phyloP scores from a whole-genome alignment of 345 rosid species.

The Iberis pinnata region DNA sequence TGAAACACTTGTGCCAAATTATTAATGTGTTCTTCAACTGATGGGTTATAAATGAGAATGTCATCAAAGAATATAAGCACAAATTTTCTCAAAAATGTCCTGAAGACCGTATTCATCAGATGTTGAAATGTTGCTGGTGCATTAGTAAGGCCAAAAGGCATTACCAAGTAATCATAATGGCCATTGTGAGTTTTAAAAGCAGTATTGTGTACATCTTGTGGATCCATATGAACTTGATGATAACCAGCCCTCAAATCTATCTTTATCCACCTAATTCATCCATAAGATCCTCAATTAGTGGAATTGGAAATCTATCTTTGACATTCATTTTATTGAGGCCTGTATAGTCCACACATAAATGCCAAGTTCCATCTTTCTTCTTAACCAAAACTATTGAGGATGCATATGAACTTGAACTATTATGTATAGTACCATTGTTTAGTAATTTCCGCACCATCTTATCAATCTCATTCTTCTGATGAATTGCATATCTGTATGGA shows the following conservation, averaged over 20 bases:
- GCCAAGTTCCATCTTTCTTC: neutral
- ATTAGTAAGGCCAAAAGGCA: neutral
- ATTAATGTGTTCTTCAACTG: accelerated
- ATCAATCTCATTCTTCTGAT: neutral
- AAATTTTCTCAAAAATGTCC: neutral
- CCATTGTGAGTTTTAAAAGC: neutral
- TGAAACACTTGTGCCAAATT: neutral
- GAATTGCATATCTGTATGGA: neutral
- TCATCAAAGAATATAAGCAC: neutral
- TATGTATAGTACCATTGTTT: neutral
- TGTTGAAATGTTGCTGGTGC: neutral
- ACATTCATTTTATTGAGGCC: neutral
- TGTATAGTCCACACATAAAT: neutral
- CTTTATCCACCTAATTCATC: neutral
- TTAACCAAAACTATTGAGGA: neutral
- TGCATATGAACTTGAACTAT: neutral
- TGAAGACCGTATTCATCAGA: neutral
- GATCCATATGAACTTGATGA: neutral
- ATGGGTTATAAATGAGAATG: neutral
- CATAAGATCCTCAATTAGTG: neutral
- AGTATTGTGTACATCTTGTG: accelerated
- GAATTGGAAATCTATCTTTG: neutral
- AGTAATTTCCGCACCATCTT: neutral
- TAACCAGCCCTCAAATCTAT: neutral
- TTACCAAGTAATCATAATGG: neutral